phyloP scores from a whole-genome alignment of 139 green algal species.

The Gonium pectorale region DNA sequence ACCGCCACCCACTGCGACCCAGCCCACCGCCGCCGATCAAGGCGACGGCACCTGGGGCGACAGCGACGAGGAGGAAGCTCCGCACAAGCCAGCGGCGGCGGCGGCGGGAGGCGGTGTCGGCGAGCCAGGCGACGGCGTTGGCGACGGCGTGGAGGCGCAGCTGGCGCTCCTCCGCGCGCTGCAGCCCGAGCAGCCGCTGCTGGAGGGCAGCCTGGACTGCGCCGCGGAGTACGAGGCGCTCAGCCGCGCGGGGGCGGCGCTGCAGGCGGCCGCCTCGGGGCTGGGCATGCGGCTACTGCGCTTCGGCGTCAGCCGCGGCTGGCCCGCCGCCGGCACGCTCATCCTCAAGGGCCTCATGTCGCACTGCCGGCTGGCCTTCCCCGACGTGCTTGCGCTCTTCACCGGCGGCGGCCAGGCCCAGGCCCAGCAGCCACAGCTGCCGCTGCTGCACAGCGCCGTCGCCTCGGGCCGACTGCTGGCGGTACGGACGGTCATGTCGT shows the following conservation, averaged over 20 bases:
- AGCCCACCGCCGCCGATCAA: background rate
- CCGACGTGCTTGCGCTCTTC: background rate
- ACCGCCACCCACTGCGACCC: background rate
- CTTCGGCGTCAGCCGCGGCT: conserved; percentile 16
- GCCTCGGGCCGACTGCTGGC: background rate
- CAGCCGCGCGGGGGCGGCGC: background rate
- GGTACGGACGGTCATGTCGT: conserved; percentile 3
- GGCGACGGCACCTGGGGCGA: background rate
- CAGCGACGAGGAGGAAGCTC: background rate
- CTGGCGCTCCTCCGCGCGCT: conserved; percentile 5
- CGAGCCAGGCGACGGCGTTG: background rate
- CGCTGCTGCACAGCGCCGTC: conserved; percentile 35
- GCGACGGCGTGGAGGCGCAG: background rate
- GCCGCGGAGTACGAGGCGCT: background rate
- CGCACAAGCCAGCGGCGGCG: background rate
- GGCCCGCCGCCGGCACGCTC: conserved; percentile 9
- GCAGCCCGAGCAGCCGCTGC: conserved; percentile 19
- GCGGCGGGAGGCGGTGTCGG: background rate
- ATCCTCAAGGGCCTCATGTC: conserved; percentile 12
- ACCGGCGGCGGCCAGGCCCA: background rate
- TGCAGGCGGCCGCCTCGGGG: conserved; percentile 11
- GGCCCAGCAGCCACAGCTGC: background rate
- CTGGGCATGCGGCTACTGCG: conserved; percentile 35
- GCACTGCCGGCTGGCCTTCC: conserved; percentile 28
- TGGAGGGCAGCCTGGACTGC: conserved; percentile 23